Evolutionary conservation across 1,284 basidiomycete species (phyloP).

Genomic region (Fereydounia khargensis): DNA sequence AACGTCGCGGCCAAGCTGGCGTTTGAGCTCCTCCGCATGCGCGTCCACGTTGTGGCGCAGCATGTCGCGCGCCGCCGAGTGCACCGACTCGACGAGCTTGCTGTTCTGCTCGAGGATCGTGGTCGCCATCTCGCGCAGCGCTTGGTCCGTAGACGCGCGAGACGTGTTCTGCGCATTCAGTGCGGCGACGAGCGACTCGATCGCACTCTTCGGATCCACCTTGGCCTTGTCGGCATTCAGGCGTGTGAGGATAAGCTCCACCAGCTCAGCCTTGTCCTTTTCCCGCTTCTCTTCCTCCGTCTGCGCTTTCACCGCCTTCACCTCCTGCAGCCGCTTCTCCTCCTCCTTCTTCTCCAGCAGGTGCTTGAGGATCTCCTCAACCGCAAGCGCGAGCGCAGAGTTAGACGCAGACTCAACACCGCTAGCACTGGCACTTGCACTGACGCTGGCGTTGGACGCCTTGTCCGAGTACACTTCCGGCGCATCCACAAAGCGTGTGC

Average conservation of each 20-base stretch:
- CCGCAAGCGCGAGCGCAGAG: constrained; percentile 37
- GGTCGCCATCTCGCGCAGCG: constrained; percentile 33
- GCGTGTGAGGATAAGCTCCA: constrained; percentile 22
- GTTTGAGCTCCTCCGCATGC: constrained; percentile 46
- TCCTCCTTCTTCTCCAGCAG: constrained; percentile 42
- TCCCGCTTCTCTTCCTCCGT: constrained; percentile 5
- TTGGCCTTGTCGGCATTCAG: constrained; percentile 36
- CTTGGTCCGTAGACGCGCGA: constrained; percentile 24
- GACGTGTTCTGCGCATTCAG: constrained; percentile 36
- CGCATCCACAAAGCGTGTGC: constrained; percentile 15
- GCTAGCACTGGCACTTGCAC: neutral
- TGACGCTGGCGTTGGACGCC: neutral
- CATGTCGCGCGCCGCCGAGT: constrained; percentile 40
- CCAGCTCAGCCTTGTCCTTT: constrained; percentile 1
- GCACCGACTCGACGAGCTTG: constrained; percentile 40
- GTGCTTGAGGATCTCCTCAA: constrained; percentile 52
- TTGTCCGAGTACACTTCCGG: constrained; percentile 3
- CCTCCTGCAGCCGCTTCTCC: constrained; percentile 19
- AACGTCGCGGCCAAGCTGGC: constrained; percentile 32
- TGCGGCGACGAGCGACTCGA: constrained; percentile 41
- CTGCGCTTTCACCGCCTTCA: constrained; percentile 4
- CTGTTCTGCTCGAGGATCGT: constrained; percentile 35
- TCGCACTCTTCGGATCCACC: constrained; percentile 41
- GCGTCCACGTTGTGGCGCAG: constrained; percentile 32
- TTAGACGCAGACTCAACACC: no score